Base-by-base conservation (phyloP, 73 alveolate species). In the Tetrahymena borealis region DNA sequence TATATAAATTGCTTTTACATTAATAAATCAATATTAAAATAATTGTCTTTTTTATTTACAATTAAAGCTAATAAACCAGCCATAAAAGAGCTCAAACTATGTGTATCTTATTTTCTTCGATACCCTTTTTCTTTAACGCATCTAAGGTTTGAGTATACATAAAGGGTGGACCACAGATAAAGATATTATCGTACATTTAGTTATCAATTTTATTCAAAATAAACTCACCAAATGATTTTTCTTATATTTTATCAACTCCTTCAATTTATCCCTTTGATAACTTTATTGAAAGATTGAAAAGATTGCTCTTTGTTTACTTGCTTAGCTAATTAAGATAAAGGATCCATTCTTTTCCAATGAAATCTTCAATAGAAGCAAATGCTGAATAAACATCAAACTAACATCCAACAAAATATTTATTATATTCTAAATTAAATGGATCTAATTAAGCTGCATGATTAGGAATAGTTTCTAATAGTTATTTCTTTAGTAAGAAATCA, bases 151-250 rank as follows among this genome's bases (percentile, higher is more conserved):
- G n/a, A 38, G 60, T 78, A 4, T 20, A 78, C 95, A 92, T 92
- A 7, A 37, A 38, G 8, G 95, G 95, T 16, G 95, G 95, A 3
- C 95, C 95, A 39, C 95, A 92, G 13, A 92, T 79, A 41, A 28
- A 92, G 28, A 92, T 78, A 18, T 78, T 85, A 20, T 92, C 78
- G 32, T 24, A 32, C 20, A 32, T 78, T 16, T 78, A 38, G 13
- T n/a, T 60, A 0, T 78, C 37, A 38, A 39, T 92, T 32, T 12
- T 41, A 33, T 11, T 40, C 31, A 12, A 79, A 90, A 85, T 77
- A 39, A n/a, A 39, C 77, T 79, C 78, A 38, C 11, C 36, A 10
- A 38, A 92, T 78, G 78, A 90, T 36, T 15, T 90, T 92, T 90
- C 7, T 90, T 90, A 13, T 36, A 38, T 3, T 90, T 90, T 39